A percentile compares a stretch with the other conserved stretches of the same genome.
Conservation (phyloP, 2,329 filamentous ascomycete genomes). For the Aspergillus flavus region DNA sequence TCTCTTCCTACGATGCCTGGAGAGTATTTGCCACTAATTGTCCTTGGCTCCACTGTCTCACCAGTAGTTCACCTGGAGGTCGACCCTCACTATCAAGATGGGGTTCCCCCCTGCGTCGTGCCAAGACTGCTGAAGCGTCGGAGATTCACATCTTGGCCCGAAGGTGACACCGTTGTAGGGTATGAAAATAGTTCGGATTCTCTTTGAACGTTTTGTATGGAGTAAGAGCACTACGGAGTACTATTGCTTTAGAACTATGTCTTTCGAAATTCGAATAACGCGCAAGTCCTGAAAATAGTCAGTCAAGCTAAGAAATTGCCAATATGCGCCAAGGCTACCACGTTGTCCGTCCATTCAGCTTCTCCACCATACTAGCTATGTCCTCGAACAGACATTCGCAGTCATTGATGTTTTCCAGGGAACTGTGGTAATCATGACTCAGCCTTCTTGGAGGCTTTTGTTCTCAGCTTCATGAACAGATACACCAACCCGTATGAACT, state of each 20-base stretch:
- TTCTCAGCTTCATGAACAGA: constrained; percentile 19
- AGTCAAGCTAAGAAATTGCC: background rate
- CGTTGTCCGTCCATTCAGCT: background rate
- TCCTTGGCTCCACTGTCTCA: background rate
- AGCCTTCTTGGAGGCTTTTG: constrained; percentile 18
- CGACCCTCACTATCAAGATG: background rate
- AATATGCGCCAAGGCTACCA: background rate
- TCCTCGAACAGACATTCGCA: background rate
- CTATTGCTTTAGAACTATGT: too few relatives aligned
- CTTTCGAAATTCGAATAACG: too few relatives aligned
- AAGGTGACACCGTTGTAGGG: too few relatives aligned
- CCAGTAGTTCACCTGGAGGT: background rate
- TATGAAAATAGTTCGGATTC: too few relatives aligned
- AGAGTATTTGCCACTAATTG: background rate
- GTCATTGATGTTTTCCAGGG: background rate
- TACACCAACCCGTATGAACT: constrained; percentile 16
- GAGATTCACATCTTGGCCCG: background rate
- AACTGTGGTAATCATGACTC: background rate
- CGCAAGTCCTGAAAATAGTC: too few relatives aligned
- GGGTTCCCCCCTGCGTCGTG: background rate
- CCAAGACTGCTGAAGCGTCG: background rate
- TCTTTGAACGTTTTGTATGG: too few relatives aligned
- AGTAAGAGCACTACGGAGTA: too few relatives aligned
- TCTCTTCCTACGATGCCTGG: background rate
- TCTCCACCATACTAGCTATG: background rate